Percentiles rank a stretch among this genome's conserved stretches.
Evolutionary conservation across 352 stramenopile species (phyloP).

Genomic region (Phytophthora boehmeriae): DNA sequence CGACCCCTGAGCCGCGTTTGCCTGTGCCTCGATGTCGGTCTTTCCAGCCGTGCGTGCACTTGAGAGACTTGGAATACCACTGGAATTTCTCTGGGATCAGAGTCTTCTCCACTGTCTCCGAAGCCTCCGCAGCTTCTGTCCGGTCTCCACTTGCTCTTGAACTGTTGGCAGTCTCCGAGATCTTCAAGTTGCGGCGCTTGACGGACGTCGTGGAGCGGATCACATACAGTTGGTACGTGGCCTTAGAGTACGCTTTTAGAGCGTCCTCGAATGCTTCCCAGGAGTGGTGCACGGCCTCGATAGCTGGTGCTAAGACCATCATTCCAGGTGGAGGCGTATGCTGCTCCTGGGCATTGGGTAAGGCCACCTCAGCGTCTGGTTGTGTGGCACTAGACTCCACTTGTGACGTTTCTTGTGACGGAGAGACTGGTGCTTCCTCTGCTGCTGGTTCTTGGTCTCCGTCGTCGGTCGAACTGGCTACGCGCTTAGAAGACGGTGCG

Average conservation of each 20-base stretch:
- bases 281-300: constrained; percentile 56
- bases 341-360: neutral
- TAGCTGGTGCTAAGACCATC: constrained; percentile 48
- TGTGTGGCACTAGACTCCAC: neutral
- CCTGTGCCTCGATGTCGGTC: constrained; percentile 64
- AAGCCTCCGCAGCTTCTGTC: neutral
- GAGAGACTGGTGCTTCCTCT: constrained; percentile 4
- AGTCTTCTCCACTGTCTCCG: constrained; percentile 28
- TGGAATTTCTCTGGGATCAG: constrained; percentile 67
- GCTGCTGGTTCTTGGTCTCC: constrained; percentile 10
- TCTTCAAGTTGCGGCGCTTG: constrained; percentile 70
- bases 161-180: constrained; percentile 43
- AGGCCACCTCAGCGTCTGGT: neutral
- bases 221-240: constrained; percentile 77
- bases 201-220: constrained; percentile 82
- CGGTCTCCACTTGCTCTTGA: constrained; percentile 6
- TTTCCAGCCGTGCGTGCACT: constrained; percentile 85
- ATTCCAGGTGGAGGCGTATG: neutral
- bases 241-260: constrained; percentile 62
- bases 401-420: neutral
- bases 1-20: constrained; percentile 64
- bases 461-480: constrained; percentile 7
- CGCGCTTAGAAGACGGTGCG: constrained; percentile 18
- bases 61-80: constrained; percentile 87
- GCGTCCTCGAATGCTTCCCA: constrained; percentile 71